Base-by-base conservation (phyloP, 208 protist genomes). In the Acanthamoeba triangularis region DNA sequence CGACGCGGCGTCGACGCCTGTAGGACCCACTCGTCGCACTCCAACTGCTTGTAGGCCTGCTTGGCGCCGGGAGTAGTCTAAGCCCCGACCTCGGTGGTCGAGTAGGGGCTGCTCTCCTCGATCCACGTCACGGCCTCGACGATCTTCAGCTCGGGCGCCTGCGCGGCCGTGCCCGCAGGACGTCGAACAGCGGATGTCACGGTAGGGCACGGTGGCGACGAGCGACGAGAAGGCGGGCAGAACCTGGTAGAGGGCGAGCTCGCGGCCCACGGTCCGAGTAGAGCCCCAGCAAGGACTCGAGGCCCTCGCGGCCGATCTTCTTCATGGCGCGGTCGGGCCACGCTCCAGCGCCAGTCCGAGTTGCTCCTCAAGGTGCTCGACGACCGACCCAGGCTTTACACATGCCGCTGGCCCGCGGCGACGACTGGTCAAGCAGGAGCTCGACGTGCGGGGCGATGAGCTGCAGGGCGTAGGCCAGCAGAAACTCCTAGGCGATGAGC, bases 81-180 rank as follows among this genome's bases (percentile, higher is more conserved):
- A 87, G 78, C 49, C 47, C 78, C 78, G 28, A 87, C 49, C 78
- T 87, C 78, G 47, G 47, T 87, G 47, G 41, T 61, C 47, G 78
- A 87, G 78, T 87, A 87, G 78, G 78, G 47, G 78, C 49, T 87
- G 47, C 47, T 87, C 78, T 87, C 78, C 33, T 52, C 78, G 78
- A 87, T 87, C 78, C 78, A 87, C 14, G 41, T n/a, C 44, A 87
- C 78, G 78, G 78, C 78, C 78, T 87, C 49, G 47, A 2, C 47
- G 78, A 87, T 87, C 78, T 61, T 28, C 6, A 87, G 78, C 10
- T 52, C 78, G 28, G 78, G 78, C 47, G 78, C 78, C 78, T 87
- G 47, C 47, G 18, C 49, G 47, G 78, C 78, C 44, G 49, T 61
- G 23, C 33, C 5, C 78, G 14, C 47, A 87, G 78, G 28, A 87